Conservation (phyloP, 1,139 yeast species). For the Pichia sp. region DNA sequence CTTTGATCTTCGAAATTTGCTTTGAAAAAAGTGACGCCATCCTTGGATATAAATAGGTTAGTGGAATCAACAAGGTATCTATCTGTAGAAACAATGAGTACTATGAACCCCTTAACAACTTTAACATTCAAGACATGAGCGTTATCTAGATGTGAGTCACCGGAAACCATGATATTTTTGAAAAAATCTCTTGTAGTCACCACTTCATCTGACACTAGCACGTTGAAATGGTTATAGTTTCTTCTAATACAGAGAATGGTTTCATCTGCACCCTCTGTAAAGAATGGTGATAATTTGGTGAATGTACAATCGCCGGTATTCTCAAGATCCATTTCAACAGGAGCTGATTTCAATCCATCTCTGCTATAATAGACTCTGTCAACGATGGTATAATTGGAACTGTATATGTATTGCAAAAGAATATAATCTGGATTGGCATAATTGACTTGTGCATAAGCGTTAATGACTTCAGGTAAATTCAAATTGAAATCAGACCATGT, state of each 20-base stretch:
- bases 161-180: constrained; percentile 27
- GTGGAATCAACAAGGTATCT: constrained; percentile 37
- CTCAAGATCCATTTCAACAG: constrained; percentile 32
- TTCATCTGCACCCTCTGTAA: constrained; percentile 34
- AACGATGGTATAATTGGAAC: not conserved
- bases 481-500: constrained; percentile 44
- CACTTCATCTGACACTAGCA: constrained; percentile 36
- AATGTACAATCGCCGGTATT: constrained; percentile 41
- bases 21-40: constrained; percentile 43
- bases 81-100: constrained; percentile 46
- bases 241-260: constrained; percentile 45
- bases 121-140: constrained; percentile 39
- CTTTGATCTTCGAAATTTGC: constrained; percentile 40
- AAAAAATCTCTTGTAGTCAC: constrained; percentile 50
- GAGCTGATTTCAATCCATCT: constrained; percentile 44
- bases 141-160: constrained; percentile 21
- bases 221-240: constrained; percentile 38
- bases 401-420: constrained; percentile 17
- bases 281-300: constrained; percentile 38
- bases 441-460: constrained; percentile 19
- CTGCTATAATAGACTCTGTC: constrained; percentile 35
- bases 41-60: constrained; percentile 49
- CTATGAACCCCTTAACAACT: constrained; percentile 44
- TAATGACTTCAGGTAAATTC: constrained; percentile 14
- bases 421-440: constrained; percentile 21